A percentile compares a stretch with the other conserved stretches of the same genome.
Evolutionary conservation across 2,329 filamentous ascomycete genomes (phyloP).

Genomic region (Stemphylium beticola): DNA sequence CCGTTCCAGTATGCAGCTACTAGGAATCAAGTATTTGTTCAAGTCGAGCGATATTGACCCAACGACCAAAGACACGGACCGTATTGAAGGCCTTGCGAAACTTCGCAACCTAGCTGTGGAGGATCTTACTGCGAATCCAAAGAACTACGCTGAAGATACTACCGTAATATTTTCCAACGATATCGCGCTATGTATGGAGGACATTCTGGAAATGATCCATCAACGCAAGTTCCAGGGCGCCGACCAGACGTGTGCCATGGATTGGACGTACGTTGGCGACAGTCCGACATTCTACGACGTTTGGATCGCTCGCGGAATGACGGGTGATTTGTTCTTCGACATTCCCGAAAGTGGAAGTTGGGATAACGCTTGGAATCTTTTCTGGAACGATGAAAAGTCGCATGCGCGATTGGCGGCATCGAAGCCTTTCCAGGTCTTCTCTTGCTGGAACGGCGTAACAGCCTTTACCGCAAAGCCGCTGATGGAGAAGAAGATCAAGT

Average conservation of each 20-base stretch:
- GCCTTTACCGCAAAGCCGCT: conserved; percentile 58
- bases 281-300: conserved; percentile 63
- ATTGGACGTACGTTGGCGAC: conserved; percentile 58
- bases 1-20: conserved; percentile 43
- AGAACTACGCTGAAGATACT: conserved; percentile 94
- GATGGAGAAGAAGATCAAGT: conserved; percentile 52
- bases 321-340: conserved; percentile 63
- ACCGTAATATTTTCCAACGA: conserved; percentile 90
- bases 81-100: conserved; percentile 57
- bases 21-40: conserved; percentile 53
- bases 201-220: conserved; percentile 63
- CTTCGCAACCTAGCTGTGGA: conserved; percentile 61
- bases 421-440: conserved; percentile 65
- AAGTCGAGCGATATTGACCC: conserved; percentile 55
- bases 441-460: conserved; percentile 66
- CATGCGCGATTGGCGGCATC: conserved; percentile 41
- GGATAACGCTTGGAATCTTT: conserved; percentile 46
- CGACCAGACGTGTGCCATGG: conserved; percentile 65
- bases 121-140: conserved; percentile 62
- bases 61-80: conserved; percentile 35
- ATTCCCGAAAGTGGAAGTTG: conserved; percentile 59
- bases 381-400: conserved; percentile 57
- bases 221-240: conserved; percentile 57
- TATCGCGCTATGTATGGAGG: conserved; percentile 60
- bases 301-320: conserved; percentile 61